phyloP scores from a whole-genome alignment of 257 asterid genomes.

The Nicotiana paniculata region DNA sequence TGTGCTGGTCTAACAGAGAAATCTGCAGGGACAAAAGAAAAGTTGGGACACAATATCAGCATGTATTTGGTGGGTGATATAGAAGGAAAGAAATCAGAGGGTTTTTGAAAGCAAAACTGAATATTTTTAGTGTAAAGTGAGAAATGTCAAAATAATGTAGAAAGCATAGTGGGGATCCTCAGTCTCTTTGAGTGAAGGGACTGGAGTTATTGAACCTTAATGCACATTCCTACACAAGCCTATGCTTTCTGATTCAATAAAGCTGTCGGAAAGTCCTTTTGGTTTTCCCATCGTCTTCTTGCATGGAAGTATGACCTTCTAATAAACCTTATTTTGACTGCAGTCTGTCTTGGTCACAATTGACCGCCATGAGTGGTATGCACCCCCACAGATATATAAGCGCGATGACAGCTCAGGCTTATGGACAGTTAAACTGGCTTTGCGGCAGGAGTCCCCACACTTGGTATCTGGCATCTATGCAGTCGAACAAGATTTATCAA shows the following conservation, averaged over 20 bases:
- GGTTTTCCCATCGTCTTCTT: not conserved
- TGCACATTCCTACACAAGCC: not conserved
- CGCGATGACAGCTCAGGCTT: constrained; percentile 86
- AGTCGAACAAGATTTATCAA: constrained; percentile 30
- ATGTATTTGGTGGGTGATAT: not conserved
- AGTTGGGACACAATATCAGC: not conserved
- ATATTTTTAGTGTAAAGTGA: not conserved
- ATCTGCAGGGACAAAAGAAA: not conserved
- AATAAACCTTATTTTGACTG: constrained; percentile 18
- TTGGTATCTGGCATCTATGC: constrained; percentile 27
- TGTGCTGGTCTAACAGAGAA: not conserved
- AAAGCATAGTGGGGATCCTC: not conserved
- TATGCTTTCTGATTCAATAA: not conserved
- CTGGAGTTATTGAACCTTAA: constrained; percentile 4
- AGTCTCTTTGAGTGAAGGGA: not conserved
- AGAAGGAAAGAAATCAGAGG: constrained; percentile 1
- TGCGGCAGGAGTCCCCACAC: constrained; percentile 48
- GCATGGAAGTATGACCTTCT: not conserved
- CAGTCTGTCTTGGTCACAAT: constrained; percentile 98
- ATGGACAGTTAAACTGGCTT: constrained; percentile 69
- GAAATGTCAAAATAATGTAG: not conserved
- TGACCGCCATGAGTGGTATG: constrained; percentile 99
- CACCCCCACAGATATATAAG: constrained; percentile 78
- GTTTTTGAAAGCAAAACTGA: not conserved
- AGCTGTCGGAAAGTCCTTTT: not conserved